phyloP scores from a whole-genome alignment of 495 filamentous ascomycete species.

The Podospora pseudocomata region DNA sequence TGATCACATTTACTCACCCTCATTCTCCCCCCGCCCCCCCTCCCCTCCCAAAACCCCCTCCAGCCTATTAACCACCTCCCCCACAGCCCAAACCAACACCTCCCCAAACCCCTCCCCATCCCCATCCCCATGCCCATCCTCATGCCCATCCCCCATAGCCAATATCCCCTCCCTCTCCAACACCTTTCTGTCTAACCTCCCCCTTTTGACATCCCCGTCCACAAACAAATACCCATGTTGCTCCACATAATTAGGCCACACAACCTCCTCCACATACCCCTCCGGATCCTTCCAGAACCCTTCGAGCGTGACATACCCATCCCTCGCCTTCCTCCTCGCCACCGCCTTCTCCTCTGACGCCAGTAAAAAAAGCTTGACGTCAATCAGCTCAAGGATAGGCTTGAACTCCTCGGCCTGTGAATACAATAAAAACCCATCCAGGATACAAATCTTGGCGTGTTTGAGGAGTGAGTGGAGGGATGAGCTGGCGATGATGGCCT shows the following conservation, averaged over 20 bases:
- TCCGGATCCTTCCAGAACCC: slow-evolving; percentile 94
- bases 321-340: slow-evolving; percentile 63
- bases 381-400: slow-evolving; percentile 54
- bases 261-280: slow-evolving; percentile 89
- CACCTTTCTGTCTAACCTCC: slow-evolving; percentile 42
- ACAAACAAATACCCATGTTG: slow-evolving; percentile 75
- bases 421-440: slow-evolving; percentile 87
- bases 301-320: slow-evolving; percentile 81
- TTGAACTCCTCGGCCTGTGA: slow-evolving; percentile 27
- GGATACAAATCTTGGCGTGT: slow-evolving; percentile 44
- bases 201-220: slow-evolving; percentile 57
- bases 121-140: slow-evolving; percentile 22
- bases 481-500: slow-evolving; percentile 68
- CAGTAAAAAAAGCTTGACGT: slow-evolving; percentile 72
- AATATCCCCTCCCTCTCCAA: slow-evolving; percentile 45
- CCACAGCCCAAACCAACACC: slow-evolving; percentile 54
- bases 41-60: slow-evolving; percentile 13
- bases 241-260: slow-evolving; percentile 88
- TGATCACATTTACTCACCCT: too few species aligned
- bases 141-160: slow-evolving; percentile 29
- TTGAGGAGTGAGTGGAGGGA: slow-evolving; percentile 19
- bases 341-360: slow-evolving; percentile 60
- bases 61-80: slow-evolving; percentile 43
- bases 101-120: slow-evolving; percentile 44
- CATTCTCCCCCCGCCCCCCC: neutral